Percentiles rank a stretch among this genome's conserved stretches.
These are phyloP conservation scores for Cladosporium cucumerinum DNA, from an alignment of 2,329 filamentous ascomycete species.

Conservation along the genomic window DNA sequence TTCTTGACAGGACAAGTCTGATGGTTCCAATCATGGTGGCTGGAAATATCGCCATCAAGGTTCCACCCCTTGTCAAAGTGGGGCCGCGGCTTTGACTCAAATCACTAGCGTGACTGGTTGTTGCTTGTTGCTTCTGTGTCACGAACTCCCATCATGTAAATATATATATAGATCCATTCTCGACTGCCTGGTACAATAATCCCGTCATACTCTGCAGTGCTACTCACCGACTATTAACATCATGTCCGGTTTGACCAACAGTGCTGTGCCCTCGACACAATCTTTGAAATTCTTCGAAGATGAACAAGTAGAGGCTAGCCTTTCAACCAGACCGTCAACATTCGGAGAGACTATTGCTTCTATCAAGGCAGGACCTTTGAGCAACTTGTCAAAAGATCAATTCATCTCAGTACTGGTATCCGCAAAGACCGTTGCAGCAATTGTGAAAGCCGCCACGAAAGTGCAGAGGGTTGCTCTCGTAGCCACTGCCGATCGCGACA, in stretches of 20 bases:
- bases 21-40: not conserved
- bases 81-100: not conserved
- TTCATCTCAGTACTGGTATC: not conserved
- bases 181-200: too few species aligned
- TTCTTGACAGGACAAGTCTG: not conserved
- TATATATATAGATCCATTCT: not conserved
- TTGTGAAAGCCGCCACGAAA: slow-evolving; percentile 2
- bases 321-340: not conserved
- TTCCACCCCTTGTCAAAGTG: not conserved
- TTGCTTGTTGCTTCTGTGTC: not conserved
- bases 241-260: not conserved
- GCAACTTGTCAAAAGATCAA: not conserved
- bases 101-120: not conserved
- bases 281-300: not conserved
- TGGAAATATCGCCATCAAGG: not conserved
- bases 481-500: not conserved
- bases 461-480: slow-evolving; percentile 4
- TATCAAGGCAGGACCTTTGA: not conserved
- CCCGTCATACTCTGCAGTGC: not conserved
- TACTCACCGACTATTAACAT: not conserved
- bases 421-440: not conserved
- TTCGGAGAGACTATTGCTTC: not conserved
- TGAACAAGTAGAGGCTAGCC: not conserved
- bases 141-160: not conserved
- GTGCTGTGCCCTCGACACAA: not conserved